Evolutionary conservation across 768 basidiomycete species (phyloP).

Genomic region (Termitomyces sp.): DNA sequence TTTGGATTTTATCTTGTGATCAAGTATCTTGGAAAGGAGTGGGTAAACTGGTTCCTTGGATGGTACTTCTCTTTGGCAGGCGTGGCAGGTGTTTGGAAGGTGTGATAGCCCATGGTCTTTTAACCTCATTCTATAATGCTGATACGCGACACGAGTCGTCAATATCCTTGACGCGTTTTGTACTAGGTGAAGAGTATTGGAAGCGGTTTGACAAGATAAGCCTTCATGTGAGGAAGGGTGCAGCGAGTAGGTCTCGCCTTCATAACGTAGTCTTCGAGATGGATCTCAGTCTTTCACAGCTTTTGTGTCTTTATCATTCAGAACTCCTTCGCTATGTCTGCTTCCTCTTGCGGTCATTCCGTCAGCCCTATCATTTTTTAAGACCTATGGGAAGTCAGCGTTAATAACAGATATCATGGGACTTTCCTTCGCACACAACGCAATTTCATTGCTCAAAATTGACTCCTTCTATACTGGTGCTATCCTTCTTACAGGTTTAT

Average conservation of each 20-base stretch:
- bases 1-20: slow-evolving; percentile 67
- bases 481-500: slow-evolving; percentile 77
- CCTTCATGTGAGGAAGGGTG: slow-evolving; percentile 40
- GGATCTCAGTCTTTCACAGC: slow-evolving; percentile 21
- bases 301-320: slow-evolving; percentile 37
- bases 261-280: background rate
- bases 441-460: slow-evolving; percentile 72
- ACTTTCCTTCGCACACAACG: slow-evolving; percentile 80
- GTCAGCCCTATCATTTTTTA: slow-evolving; percentile 47
- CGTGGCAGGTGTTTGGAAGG: slow-evolving; percentile 67
- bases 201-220: slow-evolving; percentile 45
- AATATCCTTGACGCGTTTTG: slow-evolving; percentile 44
- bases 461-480: slow-evolving; percentile 89
- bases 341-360: slow-evolving; percentile 60
- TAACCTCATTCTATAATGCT: background rate
- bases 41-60: slow-evolving; percentile 78
- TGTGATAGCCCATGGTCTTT: slow-evolving; percentile 23
- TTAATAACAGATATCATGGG: slow-evolving; percentile 70
- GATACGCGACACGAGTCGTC: slow-evolving; percentile 33
- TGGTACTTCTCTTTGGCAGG: slow-evolving; percentile 71
- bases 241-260: slow-evolving; percentile 31
- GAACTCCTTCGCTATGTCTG: slow-evolving; percentile 53
- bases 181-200: slow-evolving; percentile 52
- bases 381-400: slow-evolving; percentile 48
- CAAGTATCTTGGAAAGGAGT: slow-evolving; percentile 71